Conservation (phyloP, 2,329 filamentous ascomycete genomes). For the Zasmidium angulare region DNA sequence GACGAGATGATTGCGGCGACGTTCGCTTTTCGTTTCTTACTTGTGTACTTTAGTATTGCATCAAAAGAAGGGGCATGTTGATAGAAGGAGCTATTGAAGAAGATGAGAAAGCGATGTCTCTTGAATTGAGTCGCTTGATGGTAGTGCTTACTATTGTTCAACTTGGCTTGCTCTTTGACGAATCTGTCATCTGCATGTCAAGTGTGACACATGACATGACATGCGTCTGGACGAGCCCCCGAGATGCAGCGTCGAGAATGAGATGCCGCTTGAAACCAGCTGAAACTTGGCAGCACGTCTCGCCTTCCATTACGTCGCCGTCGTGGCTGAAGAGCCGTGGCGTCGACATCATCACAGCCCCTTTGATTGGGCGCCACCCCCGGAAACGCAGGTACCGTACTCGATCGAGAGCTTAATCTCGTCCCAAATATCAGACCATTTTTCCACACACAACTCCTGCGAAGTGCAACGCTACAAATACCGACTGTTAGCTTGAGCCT, state of each 20-base stretch:
- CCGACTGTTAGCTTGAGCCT: neutral
- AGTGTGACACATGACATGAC: no score
- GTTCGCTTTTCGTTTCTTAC: neutral
- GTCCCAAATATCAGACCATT: conserved; percentile 3
- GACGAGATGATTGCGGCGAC: neutral
- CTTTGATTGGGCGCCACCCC: neutral
- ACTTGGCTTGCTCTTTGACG: no score
- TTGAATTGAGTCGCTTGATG: no score
- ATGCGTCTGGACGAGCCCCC: no score
- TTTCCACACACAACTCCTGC: neutral
- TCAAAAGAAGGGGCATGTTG: neutral
- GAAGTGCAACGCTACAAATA: neutral
- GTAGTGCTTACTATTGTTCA: no score
- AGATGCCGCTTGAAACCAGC: no score
- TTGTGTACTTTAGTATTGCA: neutral
- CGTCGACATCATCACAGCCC: neutral
- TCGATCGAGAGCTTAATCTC: neutral
- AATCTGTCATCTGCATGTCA: no score
- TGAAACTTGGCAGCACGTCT: no score
- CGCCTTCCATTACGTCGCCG: no score
- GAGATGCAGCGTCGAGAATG: no score
- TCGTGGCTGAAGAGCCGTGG: neutral
- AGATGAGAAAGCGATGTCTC: no score
- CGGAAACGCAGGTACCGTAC: neutral
- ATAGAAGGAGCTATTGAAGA: neutral